These are phyloP conservation scores for Daldinia bambusicola DNA, from an alignment of 495 filamentous ascomycete species.

Conservation along the genomic window DNA sequence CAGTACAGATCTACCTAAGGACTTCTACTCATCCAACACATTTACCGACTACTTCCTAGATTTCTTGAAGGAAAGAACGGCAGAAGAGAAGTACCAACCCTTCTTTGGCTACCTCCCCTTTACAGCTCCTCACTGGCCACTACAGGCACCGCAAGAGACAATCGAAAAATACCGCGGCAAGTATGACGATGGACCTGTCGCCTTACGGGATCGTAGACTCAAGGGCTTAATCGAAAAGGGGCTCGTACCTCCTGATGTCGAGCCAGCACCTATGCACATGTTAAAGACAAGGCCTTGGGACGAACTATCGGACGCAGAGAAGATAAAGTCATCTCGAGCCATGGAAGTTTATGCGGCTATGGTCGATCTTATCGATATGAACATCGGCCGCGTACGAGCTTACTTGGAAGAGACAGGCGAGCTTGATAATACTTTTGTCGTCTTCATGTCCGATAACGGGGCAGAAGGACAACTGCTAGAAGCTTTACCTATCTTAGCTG, in stretches of 20 bases:
- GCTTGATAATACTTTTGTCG: constrained; percentile 70
- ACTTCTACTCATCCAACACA: constrained; percentile 66
- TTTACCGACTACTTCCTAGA: constrained; percentile 65
- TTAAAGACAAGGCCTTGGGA: constrained; percentile 65
- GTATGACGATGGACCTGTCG: constrained; percentile 67
- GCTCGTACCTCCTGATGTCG: constrained; percentile 61
- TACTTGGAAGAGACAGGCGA: constrained; percentile 67
- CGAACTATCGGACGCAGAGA: constrained; percentile 60
- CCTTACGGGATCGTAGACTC: constrained; percentile 62
- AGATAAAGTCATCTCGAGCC: constrained; percentile 61
- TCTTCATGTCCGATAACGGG: constrained; percentile 74
- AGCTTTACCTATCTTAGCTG: constrained; percentile 62
- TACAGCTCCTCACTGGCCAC: constrained; percentile 70
- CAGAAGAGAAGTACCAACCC: constrained; percentile 58
- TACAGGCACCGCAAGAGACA: constrained; percentile 65
- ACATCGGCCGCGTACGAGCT: constrained; percentile 68
- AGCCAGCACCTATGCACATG: constrained; percentile 64
- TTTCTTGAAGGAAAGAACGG: constrained; percentile 64
- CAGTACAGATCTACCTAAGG: constrained; percentile 52
- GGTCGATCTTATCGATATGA: constrained; percentile 70
- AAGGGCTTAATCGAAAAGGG: constrained; percentile 62
- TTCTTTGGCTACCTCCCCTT: constrained; percentile 72
- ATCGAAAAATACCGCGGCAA: constrained; percentile 64
- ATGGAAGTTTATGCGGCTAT: constrained; percentile 73
- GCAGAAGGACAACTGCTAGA: constrained; percentile 71